phyloP scores from a whole-genome alignment of 2,329 filamentous ascomycete species.

The Simplicillium aogashimaense region DNA sequence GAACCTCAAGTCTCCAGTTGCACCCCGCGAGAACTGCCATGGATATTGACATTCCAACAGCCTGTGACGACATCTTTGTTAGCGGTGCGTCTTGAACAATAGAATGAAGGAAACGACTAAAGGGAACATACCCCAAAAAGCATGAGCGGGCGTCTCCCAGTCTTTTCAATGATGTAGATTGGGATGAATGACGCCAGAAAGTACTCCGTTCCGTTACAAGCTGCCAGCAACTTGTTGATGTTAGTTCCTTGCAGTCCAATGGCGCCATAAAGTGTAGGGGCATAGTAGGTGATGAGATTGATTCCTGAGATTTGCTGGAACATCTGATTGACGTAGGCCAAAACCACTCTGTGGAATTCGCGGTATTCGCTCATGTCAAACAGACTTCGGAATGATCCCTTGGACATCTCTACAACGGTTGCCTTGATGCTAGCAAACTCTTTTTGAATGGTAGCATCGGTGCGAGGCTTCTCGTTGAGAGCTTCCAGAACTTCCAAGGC shows the following conservation, averaged over 20 bases:
- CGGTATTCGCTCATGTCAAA: conserved; percentile 48
- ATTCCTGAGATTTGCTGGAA: conserved; percentile 28
- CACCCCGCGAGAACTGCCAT: conserved; percentile 6
- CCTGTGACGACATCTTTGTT: background rate
- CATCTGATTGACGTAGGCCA: conserved; percentile 48
- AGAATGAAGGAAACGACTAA: background rate
- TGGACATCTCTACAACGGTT: conserved; percentile 20
- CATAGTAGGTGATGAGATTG: conserved; percentile 19
- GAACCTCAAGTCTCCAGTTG: conserved; percentile 1
- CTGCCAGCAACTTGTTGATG: conserved; percentile 7
- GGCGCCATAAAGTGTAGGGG: conserved; percentile 9
- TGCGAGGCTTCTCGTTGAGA: conserved; percentile 4
- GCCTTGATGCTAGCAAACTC: conserved; percentile 3
- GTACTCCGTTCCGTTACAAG: conserved; percentile 14
- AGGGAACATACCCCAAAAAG: conserved; percentile 3
- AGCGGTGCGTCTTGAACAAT: background rate
- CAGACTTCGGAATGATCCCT: conserved; percentile 43
- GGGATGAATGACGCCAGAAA: conserved; percentile 7
- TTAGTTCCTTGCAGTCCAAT: conserved; percentile 5
- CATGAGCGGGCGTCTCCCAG: conserved; percentile 2
- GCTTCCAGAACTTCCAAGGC: conserved; percentile 38
- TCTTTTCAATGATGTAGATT: conserved; percentile 4
- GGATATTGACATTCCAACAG: conserved; percentile 4
- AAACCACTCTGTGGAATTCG: conserved; percentile 42
- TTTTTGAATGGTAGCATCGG: background rate